Evolutionary conservation across 2,329 filamentous ascomycete species (phyloP), one percentile per base, ranked within the genome.

Genomic region (Xylariaceae sp.): DNA sequence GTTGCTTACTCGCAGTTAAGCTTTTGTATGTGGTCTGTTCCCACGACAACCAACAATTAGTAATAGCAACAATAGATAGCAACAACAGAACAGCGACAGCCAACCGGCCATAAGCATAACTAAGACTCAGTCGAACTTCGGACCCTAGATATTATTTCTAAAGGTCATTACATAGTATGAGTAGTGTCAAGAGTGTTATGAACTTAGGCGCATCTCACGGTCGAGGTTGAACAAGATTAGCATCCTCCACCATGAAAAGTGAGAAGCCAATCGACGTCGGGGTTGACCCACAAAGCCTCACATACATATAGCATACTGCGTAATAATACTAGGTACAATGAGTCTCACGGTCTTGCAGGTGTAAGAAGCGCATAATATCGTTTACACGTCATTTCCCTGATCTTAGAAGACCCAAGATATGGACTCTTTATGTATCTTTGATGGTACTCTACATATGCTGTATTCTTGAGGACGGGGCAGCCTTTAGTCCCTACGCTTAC

Each of bases 311-410:
- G n/a, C n/a, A n/a, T n/a, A n/a, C n/a, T n/a, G n/a, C n/a, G n/a
- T n/a, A n/a, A n/a, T n/a, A n/a, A n/a, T n/a, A n/a, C n/a, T n/a
- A n/a, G n/a, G n/a, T n/a, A n/a, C n/a, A n/a, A n/a, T n/a, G n/a
- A n/a, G n/a, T n/a, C n/a, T n/a, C n/a, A n/a, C n/a, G 7, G 29
- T 48, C 48, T 42, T 44, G 48, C 21, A 23, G 43, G 23, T 19
- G 32, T 37, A 37, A 37, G 32, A 37, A 37, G 12, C 32, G 32
- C 32, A 37, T 48, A 54, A 20, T 44, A 53, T 44, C 29, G 37
- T 14, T 21, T 26, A 53, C 49, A 57, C 56, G 56, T 59, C 59
- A 61, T 59, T 52, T 52, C 46, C 32, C 53, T 18, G 48, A 48
- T 46, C 29, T 19, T 48, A 23, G 51, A 40, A 51, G 40, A 42